phyloP scores from a whole-genome alignment of 2,329 filamentous ascomycete species.

The Penicillium sp. region DNA sequence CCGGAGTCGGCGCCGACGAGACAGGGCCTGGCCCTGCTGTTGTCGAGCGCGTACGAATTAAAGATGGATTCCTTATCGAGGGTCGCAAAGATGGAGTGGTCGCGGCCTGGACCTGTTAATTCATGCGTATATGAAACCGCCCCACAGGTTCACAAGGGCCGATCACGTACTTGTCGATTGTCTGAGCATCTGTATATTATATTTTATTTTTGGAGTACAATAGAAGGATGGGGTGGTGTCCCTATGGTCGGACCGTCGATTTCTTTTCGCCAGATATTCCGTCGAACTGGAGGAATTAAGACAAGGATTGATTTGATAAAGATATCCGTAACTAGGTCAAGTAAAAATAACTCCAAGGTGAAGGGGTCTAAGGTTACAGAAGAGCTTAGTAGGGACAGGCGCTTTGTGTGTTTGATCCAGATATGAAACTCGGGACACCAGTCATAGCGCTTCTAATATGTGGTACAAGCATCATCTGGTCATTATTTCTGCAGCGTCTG shows the following conservation, averaged over 20 bases:
- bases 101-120: conserved; percentile 82
- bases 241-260: conserved; percentile 12
- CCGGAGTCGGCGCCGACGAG: conserved; percentile 70
- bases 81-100: conserved; percentile 86
- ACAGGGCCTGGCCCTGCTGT: conserved; percentile 68
- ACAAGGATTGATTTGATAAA: neutral
- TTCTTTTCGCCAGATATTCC: neutral
- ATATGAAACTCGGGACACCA: neutral
- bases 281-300: neutral
- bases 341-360: conserved; percentile 15
- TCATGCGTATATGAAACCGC: conserved; percentile 1
- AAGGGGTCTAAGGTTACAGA: neutral
- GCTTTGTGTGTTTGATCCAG: neutral
- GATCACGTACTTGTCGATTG: conserved; percentile 20
- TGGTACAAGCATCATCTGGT: neutral
- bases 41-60: conserved; percentile 86
- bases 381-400: neutral
- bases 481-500: neutral
- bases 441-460: no score
- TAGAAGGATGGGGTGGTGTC: conserved; percentile 14
- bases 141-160: neutral
- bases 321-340: neutral
- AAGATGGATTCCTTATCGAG: conserved; percentile 92
- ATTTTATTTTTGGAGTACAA: conserved; percentile 13
- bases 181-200: conserved; percentile 25